Evolutionary conservation across 805 yeast species (phyloP), one percentile per base, ranked within the genome.

Genomic region (Myxozyma melibiosi): DNA sequence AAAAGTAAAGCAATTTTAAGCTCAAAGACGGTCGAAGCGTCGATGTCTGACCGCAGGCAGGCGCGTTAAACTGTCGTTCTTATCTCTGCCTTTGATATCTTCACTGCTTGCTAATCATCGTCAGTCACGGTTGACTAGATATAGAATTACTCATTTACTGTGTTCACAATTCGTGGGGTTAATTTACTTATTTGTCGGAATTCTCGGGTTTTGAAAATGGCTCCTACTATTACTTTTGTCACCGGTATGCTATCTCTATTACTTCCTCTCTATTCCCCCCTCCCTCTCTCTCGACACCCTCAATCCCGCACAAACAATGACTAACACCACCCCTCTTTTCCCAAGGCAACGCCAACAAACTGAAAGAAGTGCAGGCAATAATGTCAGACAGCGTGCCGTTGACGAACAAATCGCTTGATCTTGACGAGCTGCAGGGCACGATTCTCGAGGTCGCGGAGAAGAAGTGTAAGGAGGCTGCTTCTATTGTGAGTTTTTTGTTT

Each of bases 391-490:
- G 67, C 74, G 47, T 66, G 70, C 71, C 67, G 35, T 79, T 94
- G 55, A 75, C 76, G 22, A 90, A 87, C 72, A 73, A 80, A 59
- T 77, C 84, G 31, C 70, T 95, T 31, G 99, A 94, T 68, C 76
- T 94, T 18, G 94, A 85, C 49, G 99, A 94, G 74, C 73, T 94
- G 44, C 99, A 94, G 73, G 99, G 97, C 30, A 74, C 92, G 22
- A 80, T 90, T 46, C 85, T 84, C 40, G 88, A 87, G 53, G 92
- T 94, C 41, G 87, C 96, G 0, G 78, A 76, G 43, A 88, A 84
- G 68, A 94, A 94, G 71, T 89, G 95, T 55, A 73, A 78, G 66
- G 78, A 84, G 11, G 96, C 96, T 1, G 86, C 92, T 4, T 68
- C 71, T 11, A 68, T 81, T 7, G 70, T 84, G 28, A 52, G 71